Evolutionary conservation across 2,329 filamentous ascomycete species (phyloP).

Genomic region (Rhexocercosporidium sp.): DNA sequence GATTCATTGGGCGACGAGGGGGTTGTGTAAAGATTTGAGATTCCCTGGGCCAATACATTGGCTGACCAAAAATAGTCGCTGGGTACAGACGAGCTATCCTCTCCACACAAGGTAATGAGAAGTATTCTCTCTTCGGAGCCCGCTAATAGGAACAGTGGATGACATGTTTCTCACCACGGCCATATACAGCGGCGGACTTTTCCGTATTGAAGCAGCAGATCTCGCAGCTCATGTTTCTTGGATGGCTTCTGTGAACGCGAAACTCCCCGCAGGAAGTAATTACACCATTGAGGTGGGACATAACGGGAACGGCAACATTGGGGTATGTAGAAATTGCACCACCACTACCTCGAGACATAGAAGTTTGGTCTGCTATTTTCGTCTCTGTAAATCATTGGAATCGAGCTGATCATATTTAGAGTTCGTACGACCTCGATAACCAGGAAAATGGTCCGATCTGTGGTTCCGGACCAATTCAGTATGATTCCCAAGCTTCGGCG

Average conservation of each 20-base stretch:
- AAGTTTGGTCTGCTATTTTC: background rate
- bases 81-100: conserved; percentile 30
- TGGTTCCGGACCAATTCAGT: conserved; percentile 45
- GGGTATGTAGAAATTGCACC: conserved; percentile 7
- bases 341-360: background rate
- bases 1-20: conserved; percentile 33
- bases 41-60: background rate
- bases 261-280: conserved; percentile 53
- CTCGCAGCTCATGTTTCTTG: conserved; percentile 50
- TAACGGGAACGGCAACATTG: conserved; percentile 57
- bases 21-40: conserved; percentile 22
- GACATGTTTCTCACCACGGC: conserved; percentile 57
- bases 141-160: conserved; percentile 48
- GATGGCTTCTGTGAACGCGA: conserved; percentile 47
- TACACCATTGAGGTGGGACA: conserved; percentile 59
- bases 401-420: background rate
- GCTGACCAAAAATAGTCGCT: conserved; percentile 23
- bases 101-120: conserved; percentile 22
- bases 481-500: conserved; percentile 48
- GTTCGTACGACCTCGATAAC: background rate
- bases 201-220: conserved; percentile 54
- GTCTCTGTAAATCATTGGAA: background rate
- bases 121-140: too few species aligned
- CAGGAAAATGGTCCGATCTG: conserved; percentile 1
- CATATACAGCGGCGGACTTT: conserved; percentile 41